Base-by-base conservation (phyloP, 2,329 filamentous ascomycete genomes). In the Neoscytalidium dimidiatum region DNA sequence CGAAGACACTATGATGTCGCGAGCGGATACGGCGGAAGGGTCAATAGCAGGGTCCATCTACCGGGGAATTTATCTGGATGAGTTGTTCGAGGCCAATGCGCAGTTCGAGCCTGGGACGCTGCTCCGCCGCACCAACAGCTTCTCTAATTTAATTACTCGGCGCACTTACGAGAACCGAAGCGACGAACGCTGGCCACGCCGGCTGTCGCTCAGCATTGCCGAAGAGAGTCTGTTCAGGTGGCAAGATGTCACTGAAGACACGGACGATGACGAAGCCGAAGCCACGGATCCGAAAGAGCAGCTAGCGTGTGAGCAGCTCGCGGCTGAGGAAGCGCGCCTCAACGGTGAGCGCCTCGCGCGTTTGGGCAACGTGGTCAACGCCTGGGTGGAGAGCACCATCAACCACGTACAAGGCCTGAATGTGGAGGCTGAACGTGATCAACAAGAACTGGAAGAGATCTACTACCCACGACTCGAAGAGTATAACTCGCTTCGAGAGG, bases 121-220 rank as follows among this genome's bases (percentile, higher is more conserved):
- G 8, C 80, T 92, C 9, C 84, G 85, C 28, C 86, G 90, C 19
- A 87, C 90, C 23, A 84, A 89, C 70, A 90, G 87, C 70, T 76
- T 86, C 43, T 79, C 81, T 33, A 51, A 52, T 26, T 44, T 46
- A 4, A 33, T 65, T 11, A 61, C 53, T 26, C 53, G 56, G n/a
- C 63, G 56, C 31, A 52, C 19, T 38, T 53, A 52, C 14, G 52
- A 62, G 19, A 48, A 35, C 17, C 41, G 44, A 26, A 66, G 70
- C 28, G 71, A 74, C 31, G 74, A 69, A 61, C 86, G 85, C 65
- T 92, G 89, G 85, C 86, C 90, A 1, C 87, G 90, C 1, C 86
- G 90, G 48, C 82, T 94, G 68, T 93, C 90, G 3, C 94, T 94
- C 74, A 88, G 89, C 65, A 84, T 89, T 49, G 91, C 89, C 1